These are phyloP conservation scores for Cynanchum wilfordii DNA, from an alignment of 257 asterid genomes.

Conservation along the genomic window DNA sequence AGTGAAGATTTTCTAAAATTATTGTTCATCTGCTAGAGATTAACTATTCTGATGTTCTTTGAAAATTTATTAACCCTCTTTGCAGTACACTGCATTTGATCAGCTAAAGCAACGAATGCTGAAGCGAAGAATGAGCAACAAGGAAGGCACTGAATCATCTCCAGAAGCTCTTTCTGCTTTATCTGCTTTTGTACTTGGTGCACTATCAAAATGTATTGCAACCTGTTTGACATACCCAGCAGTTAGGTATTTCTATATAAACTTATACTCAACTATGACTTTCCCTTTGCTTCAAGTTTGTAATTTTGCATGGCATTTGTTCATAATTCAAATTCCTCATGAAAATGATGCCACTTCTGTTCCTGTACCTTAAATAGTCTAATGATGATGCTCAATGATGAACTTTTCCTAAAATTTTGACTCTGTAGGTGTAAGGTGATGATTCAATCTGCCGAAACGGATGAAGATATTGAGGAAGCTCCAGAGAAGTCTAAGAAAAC, in stretches of 20 bases:
- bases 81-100: conserved; percentile 90
- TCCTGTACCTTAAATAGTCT: not conserved
- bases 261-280: not conserved
- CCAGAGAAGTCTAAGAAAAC: conserved; percentile 44
- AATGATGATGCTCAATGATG: not conserved
- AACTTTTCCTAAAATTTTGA: not conserved
- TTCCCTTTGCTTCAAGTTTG: not conserved
- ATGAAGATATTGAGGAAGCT: conserved; percentile 36
- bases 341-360: not conserved
- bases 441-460: conserved; percentile 75
- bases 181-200: conserved; percentile 72
- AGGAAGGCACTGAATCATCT: conserved; percentile 32
- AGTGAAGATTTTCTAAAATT: not conserved
- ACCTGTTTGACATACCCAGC: conserved; percentile 82
- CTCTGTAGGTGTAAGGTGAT: conserved; percentile 79
- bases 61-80: conserved; percentile 19
- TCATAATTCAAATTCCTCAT: not conserved
- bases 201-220: conserved; percentile 78
- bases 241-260: conserved; percentile 45
- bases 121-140: conserved; percentile 36
- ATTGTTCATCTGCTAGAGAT: not conserved
- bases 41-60: not conserved
- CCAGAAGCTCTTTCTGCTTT: conserved; percentile 75
- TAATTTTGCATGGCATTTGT: not conserved
- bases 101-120: conserved; percentile 65